These are phyloP conservation scores for Lentinula novae-zelandiae DNA, from an alignment of 1,284 basidiomycete species.

Conservation along the genomic window DNA sequence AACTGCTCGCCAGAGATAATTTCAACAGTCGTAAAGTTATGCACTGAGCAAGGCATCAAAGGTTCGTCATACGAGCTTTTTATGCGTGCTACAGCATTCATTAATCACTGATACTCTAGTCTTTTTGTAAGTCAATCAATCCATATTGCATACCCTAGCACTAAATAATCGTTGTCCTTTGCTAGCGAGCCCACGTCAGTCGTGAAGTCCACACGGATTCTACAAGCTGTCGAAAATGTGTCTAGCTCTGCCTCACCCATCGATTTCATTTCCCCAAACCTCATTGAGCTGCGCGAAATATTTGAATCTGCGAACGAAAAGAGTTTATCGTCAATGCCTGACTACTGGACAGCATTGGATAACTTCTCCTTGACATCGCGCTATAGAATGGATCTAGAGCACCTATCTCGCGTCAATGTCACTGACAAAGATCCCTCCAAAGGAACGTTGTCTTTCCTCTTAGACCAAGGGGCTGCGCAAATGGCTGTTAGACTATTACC, in stretches of 20 bases:
- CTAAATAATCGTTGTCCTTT: not conserved
- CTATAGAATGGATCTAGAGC: constrained; percentile 64
- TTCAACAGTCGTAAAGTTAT: constrained; percentile 45
- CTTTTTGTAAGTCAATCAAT: constrained; percentile 2
- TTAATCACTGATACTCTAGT: not conserved
- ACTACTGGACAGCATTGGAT: constrained; percentile 69
- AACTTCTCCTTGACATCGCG: constrained; percentile 55
- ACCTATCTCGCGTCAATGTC: constrained; percentile 45
- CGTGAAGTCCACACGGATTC: constrained; percentile 68
- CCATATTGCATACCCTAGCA: not conserved
- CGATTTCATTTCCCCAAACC: constrained; percentile 75
- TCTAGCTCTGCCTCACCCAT: constrained; percentile 39
- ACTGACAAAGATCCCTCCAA: constrained; percentile 33
- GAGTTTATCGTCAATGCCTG: constrained; percentile 45
- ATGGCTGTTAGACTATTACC: constrained; percentile 80
- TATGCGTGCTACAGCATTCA: not conserved
- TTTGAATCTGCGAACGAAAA: constrained; percentile 47
- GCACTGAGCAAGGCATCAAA: constrained; percentile 40
- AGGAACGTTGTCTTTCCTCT: constrained; percentile 60
- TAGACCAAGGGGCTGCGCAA: constrained; percentile 65
- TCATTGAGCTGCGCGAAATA: constrained; percentile 69
- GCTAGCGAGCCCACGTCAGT: constrained; percentile 86
- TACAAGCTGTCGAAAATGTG: constrained; percentile 33
- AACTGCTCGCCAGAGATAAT: constrained; percentile 68
- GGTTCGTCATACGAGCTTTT: constrained; percentile 38